Base-by-base conservation (phyloP, 1,139 yeast genomes). In the Saccharomyces hybrid region DNA sequence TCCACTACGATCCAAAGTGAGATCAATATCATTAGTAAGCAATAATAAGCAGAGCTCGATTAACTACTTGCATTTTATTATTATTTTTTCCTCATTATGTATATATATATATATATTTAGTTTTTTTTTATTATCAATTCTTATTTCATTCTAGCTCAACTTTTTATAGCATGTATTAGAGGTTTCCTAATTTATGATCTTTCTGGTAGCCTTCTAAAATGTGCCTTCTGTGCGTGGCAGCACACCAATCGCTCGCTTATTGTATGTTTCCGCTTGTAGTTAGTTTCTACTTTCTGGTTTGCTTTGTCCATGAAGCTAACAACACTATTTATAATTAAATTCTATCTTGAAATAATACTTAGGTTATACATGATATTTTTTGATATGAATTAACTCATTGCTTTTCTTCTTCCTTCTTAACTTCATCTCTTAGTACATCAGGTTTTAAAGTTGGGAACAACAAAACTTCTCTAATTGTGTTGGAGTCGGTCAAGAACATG, bases 361-460 rank as follows among this genome's bases (percentile, higher is more conserved):
- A 38, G 8, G 11, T 38, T 38, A 38, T 38, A 38, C 44, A 38
- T 4, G 6, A 11, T 16, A 16, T 19, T n/a, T 38, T 38, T 7
- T 38, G 19, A 38, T 16, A 38, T 38, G 7, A 7, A 4, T 38
- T 16, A 19, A 12, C n/a, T 38, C 19, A 16, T 16, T 21, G 21
- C 21, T 38, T 16, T 38, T 38, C 44, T 19, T 53, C 57, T 55
- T 66, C 65, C 61, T 65, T 65, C 59, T 64, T 64, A 49, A 57
- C 60, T 55, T 67, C 71, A 31, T 69, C 71, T 60, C 68, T 69
- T 60, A 68, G 57, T 48, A 62, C 82, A 74, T 91, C 98, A 54
- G 98, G 98, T 79, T 90, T 91, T 82, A 93, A 88, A 63, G 98
- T 91, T 73, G 99, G 99, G 95, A 93, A 93, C 72, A 93, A 78